Percentiles rank a stretch among this genome's conserved stretches.
Conservation (phyloP, 257 asterid genomes). For the Dorcoceras hygrometricum region DNA sequence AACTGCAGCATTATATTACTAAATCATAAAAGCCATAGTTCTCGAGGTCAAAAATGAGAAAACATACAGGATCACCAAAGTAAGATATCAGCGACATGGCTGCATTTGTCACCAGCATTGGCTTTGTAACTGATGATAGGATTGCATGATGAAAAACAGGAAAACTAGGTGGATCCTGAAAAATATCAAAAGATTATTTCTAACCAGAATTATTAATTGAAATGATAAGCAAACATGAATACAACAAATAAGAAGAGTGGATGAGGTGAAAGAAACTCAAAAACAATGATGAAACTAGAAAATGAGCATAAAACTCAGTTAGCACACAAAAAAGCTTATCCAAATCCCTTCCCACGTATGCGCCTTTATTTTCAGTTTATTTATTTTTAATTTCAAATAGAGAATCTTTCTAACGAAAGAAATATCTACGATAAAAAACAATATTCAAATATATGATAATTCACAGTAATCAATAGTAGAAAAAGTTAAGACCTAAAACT, state of each 20-base stretch:
- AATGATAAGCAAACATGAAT: slow-evolving; percentile 7
- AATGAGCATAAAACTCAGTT: not conserved
- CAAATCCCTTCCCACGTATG: no score
- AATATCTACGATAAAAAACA: slow-evolving; percentile 9
- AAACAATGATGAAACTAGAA: slow-evolving; percentile 1
- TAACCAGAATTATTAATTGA: not conserved
- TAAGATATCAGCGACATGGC: slow-evolving; percentile 73
- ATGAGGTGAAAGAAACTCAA: slow-evolving; percentile 15
- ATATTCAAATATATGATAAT: not conserved
- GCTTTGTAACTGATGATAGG: slow-evolving; percentile 62
- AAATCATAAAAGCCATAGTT: slow-evolving; percentile 9
- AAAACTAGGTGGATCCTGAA: slow-evolving; percentile 53
- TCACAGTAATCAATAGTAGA: slow-evolving; percentile 2
- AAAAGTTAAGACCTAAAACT: not conserved
- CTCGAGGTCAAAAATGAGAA: slow-evolving; percentile 8
- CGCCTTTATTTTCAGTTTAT: no score
- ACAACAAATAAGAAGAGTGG: slow-evolving; percentile 6
- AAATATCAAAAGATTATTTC: slow-evolving; percentile 24
- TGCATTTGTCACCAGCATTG: slow-evolving; percentile 71
- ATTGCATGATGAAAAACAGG: slow-evolving; percentile 62
- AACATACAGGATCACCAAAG: slow-evolving; percentile 61
- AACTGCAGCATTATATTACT: not conserved
- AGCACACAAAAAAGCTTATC: not conserved
- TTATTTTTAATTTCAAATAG: no score
- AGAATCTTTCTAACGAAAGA: slow-evolving; percentile 4